These are phyloP conservation scores for Inosperma sp. DNA, from an alignment of 768 basidiomycete species.

Conservation along the genomic window DNA sequence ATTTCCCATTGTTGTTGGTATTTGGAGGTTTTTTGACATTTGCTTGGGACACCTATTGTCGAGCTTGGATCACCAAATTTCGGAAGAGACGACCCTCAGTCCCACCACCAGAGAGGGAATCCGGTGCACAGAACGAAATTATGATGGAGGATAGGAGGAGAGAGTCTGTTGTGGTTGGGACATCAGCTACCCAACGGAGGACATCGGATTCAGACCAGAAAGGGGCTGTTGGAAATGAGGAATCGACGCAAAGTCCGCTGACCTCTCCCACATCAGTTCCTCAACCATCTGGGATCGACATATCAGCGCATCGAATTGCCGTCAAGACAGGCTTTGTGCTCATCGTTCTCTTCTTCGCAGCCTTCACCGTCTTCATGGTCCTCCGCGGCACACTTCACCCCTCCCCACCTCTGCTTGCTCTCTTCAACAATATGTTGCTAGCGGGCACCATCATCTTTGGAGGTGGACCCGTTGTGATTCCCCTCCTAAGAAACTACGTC, in stretches of 20 bases:
- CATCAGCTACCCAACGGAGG: slow-evolving; percentile 4
- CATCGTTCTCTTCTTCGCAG: slow-evolving; percentile 24
- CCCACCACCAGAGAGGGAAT: slow-evolving; percentile 8
- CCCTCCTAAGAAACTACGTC: slow-evolving; percentile 46
- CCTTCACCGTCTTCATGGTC: slow-evolving; percentile 28
- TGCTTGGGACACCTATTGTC: slow-evolving; percentile 35
- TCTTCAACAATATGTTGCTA: slow-evolving; percentile 46
- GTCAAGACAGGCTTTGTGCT: slow-evolving; percentile 23
- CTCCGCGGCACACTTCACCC: slow-evolving; percentile 23
- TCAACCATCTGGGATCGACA: slow-evolving; percentile 15
- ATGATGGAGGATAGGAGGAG: slow-evolving; percentile 14
- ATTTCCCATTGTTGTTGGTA: slow-evolving; percentile 44
- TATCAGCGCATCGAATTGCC: slow-evolving; percentile 24
- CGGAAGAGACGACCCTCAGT: slow-evolving; percentile 9
- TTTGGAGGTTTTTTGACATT: slow-evolving; percentile 36
- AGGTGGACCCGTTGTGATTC: slow-evolving; percentile 56
- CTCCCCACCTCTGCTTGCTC: slow-evolving; percentile 27
- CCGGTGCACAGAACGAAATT: slow-evolving; percentile 7
- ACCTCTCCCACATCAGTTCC: background rate
- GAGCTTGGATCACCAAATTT: slow-evolving; percentile 15
- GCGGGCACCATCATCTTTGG: slow-evolving; percentile 48
- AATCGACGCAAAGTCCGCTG: background rate
- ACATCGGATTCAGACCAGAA: background rate
- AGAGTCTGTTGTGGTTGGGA: slow-evolving; percentile 6
- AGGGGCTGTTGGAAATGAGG: slow-evolving; percentile 1